phyloP scores from a whole-genome alignment of 2,329 filamentous ascomycete species.

The Myriosclerotinia curreyana region DNA sequence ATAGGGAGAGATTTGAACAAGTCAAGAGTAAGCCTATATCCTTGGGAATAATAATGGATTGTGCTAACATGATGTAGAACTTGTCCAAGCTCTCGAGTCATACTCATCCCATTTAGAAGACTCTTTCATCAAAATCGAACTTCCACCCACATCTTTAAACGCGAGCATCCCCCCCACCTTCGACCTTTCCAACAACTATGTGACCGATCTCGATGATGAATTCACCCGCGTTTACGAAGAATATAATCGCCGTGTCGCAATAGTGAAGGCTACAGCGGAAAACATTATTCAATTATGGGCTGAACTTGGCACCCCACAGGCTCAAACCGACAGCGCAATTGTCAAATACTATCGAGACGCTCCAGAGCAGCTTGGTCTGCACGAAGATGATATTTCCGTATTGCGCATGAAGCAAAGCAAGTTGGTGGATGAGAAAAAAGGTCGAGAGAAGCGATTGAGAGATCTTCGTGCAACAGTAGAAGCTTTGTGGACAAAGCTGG shows the following conservation, averaged over 20 bases:
- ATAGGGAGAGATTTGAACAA: constrained; percentile 91
- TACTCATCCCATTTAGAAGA: constrained; percentile 95
- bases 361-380: constrained; percentile 89
- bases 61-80: constrained; percentile 56
- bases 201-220: constrained; percentile 80
- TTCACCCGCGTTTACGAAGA: constrained; percentile 96
- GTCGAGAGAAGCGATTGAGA: constrained; percentile 69
- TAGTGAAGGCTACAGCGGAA: constrained; percentile 71
- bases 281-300: constrained; percentile 94
- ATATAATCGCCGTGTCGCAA: constrained; percentile 77
- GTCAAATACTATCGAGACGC: constrained; percentile 86
- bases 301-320: constrained; percentile 89
- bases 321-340: constrained; percentile 82
- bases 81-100: constrained; percentile 88
- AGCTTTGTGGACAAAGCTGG: constrained; percentile 82
- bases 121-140: constrained; percentile 77
- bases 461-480: constrained; percentile 79
- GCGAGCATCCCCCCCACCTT: constrained; percentile 77
- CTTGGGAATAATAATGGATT: background rate
- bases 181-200: constrained; percentile 87
- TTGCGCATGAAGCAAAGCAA: constrained; percentile 75
- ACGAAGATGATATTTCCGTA: constrained; percentile 76
- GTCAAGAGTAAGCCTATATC: constrained; percentile 71
- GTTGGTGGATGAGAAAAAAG: constrained; percentile 82
- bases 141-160: constrained; percentile 78